Base-by-base conservation (phyloP, 2,329 filamentous ascomycete genomes). In the Xylariaceae sp. region DNA sequence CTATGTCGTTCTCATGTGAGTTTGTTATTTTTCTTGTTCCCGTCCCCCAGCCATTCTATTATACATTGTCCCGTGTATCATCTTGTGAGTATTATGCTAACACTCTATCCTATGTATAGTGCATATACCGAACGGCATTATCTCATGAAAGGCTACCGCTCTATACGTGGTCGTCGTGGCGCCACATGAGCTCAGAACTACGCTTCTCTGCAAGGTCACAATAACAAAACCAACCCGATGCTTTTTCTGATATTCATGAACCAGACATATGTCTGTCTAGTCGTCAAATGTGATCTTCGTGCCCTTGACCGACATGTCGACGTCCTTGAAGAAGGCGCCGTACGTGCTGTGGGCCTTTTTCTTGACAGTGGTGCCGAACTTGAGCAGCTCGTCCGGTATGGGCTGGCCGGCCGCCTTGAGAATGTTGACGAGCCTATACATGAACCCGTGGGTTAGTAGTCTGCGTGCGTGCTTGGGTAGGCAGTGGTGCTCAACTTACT, bases 361-460 rank as follows among this genome's bases (percentile, higher is more conserved):
- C 79, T 97, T 98, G 36, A 98, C 92, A 1, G 90, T 97, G 15
- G 88, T 94, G 55, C 92, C 92, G 53, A 96, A 98, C 67, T 94
- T 96, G 62, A 97, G 72, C 26, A 98, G 70, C 17, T 87, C 85
- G 30, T 95, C 88, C 2, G 92, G 92, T 1, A 98, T 87, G 9
- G 81, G 74, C 65, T 98, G 92, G 50, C 88, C 87, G 16, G 92
- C 89, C n/a, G 81, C 86, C 66, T 85, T 94, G 47, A 98, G 77
- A 40, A 98, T 88, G 61, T 97, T 97, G 69, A 97, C 85, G 53
- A 98, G 70, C 8, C 85, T 89, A 52, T 24, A 11, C 12, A 31
- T 40, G 26, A 44, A 13, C n/a, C n/a, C n/a, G n/a, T n/a, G n/a
- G n/a, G n/a, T n/a, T n/a, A n/a, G n/a, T n/a, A n/a, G n/a, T n/a